Percentiles rank a stretch among this genome's conserved stretches.
Conservation (phyloP, 2,329 filamentous ascomycete genomes). For the Torrubiellomyces zombiae region DNA sequence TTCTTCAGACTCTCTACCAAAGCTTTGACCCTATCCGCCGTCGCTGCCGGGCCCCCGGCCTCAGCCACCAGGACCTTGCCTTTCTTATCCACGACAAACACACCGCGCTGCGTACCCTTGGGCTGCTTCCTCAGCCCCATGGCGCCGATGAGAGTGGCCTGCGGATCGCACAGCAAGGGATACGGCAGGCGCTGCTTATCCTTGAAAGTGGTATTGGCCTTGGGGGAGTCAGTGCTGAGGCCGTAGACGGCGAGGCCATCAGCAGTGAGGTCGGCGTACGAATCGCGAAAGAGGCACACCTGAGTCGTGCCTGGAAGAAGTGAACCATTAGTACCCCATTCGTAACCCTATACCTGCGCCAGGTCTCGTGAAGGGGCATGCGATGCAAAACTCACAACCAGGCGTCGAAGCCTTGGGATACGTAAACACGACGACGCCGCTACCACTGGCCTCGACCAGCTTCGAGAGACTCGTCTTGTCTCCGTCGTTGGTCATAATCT, state of each 20-base stretch:
- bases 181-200: conserved; percentile 84
- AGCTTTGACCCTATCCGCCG: conserved; percentile 59
- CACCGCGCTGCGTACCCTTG: conserved; percentile 67
- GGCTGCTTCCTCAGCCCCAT: conserved; percentile 81
- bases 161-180: conserved; percentile 69
- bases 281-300: conserved; percentile 84
- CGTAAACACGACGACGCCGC: conserved; percentile 81
- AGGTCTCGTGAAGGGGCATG: too few relatives aligned
- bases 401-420: conserved; percentile 91
- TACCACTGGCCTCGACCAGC: conserved; percentile 68
- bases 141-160: conserved; percentile 57
- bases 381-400: conserved; percentile 53
- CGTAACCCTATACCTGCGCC: too few relatives aligned
- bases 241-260: conserved; percentile 79
- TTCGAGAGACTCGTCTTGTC: conserved; percentile 61
- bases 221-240: conserved; percentile 72
- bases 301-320: conserved; percentile 65
- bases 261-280: conserved; percentile 56
- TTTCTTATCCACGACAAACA: conserved; percentile 70
- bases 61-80: conserved; percentile 66
- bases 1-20: conserved; percentile 36
- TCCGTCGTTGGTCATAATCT: conserved; percentile 76
- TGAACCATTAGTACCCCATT: too few relatives aligned
- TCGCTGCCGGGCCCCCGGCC: conserved; percentile 60
- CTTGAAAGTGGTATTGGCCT: conserved; percentile 85